Percentiles rank a stretch among this genome's conserved stretches.
These are phyloP conservation scores for Solanum lycopersicoides DNA, from an alignment of 257 asterid genomes.

Conservation along the genomic window DNA sequence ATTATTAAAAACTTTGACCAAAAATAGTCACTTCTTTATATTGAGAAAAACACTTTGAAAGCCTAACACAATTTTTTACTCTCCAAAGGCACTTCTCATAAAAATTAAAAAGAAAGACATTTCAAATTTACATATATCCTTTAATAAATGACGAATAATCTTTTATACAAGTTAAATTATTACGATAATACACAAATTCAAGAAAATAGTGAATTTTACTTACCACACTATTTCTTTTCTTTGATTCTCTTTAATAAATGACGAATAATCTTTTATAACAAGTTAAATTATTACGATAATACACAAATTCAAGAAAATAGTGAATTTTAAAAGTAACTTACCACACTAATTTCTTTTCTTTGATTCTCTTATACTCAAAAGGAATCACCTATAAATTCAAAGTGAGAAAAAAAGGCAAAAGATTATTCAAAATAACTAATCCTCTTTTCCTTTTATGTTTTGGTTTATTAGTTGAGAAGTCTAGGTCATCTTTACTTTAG, in stretches of 20 bases:
- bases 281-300: background rate
- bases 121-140: background rate
- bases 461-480: background rate
- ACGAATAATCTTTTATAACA: background rate
- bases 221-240: background rate
- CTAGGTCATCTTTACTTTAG: background rate
- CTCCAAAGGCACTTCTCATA: background rate
- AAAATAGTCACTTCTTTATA: background rate
- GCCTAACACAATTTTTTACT: background rate
- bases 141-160: background rate
- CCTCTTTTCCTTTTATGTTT: background rate
- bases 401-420: background rate
- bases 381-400: background rate
- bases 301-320: background rate
- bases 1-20: background rate
- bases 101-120: too few species aligned
- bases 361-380: background rate
- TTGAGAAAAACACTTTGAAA: background rate
- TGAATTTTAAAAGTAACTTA: background rate
- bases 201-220: background rate
- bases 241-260: background rate
- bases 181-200: background rate
- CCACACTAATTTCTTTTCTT: background rate
- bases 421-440: background rate
- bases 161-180: background rate